These are phyloP conservation scores for Nakazawaea wickerhamii DNA, from an alignment of 805 yeast species.

Conservation along the genomic window DNA sequence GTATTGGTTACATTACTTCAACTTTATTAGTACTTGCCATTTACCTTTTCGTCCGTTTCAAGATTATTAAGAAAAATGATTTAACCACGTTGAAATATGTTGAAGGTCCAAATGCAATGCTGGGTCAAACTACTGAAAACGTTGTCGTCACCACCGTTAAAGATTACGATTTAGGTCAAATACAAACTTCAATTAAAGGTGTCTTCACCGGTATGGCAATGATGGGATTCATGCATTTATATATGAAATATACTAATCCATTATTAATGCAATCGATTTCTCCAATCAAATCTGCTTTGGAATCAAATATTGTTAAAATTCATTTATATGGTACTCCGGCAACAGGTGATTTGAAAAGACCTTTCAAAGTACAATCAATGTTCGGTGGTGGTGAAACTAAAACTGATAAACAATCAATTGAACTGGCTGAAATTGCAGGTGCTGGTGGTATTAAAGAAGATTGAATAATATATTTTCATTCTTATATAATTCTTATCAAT, in stretches of 20 bases:
- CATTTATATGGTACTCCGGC: conserved; percentile 83
- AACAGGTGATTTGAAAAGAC: conserved; percentile 89
- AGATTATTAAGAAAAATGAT: conserved; percentile 74
- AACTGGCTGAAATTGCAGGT: conserved; percentile 81
- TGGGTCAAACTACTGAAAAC: conserved; percentile 67
- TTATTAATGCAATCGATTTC: conserved; percentile 90
- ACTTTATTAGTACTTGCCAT: conserved; percentile 59
- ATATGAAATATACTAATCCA: conserved; percentile 97
- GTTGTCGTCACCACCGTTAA: conserved; percentile 87
- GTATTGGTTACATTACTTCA: conserved; percentile 65
- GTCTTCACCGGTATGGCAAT: conserved; percentile 86
- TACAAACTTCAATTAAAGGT: conserved; percentile 73
- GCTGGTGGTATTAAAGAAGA: conserved; percentile 86
- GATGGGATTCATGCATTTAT: conserved; percentile 98
- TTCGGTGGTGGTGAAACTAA: conserved; percentile 58
- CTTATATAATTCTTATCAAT: background rate
- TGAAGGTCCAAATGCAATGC: conserved; percentile 74
- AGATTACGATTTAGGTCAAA: conserved; percentile 90
- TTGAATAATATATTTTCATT: conserved; percentile 27
- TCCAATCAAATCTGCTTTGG: conserved; percentile 85
- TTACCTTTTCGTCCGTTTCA: conserved; percentile 57
- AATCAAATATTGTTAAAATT: conserved; percentile 85
- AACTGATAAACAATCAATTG: conserved; percentile 85
- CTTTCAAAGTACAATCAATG: conserved; percentile 84
- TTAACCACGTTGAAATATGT: conserved; percentile 88